These are phyloP conservation scores for Penicillium verrucosum DNA, from an alignment of 2,329 filamentous ascomycete species.

Conservation along the genomic window DNA sequence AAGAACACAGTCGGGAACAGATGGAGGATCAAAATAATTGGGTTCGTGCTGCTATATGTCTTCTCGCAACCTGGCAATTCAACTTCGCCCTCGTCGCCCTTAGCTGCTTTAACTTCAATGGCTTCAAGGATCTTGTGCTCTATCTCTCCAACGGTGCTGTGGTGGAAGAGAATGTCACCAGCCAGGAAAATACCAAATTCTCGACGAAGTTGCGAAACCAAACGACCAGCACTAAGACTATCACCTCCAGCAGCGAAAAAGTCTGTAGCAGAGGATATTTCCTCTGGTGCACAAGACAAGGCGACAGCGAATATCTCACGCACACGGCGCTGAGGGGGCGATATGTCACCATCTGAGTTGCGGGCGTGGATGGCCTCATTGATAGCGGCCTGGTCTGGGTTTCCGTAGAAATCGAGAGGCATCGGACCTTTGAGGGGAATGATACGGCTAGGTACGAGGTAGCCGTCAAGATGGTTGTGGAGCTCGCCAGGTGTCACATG, in stretches of 20 bases:
- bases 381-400: constrained; percentile 38
- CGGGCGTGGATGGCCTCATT: constrained; percentile 29
- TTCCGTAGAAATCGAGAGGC: constrained; percentile 31
- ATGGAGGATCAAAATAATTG: constrained; percentile 50
- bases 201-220: constrained; percentile 52
- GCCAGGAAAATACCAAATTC: constrained; percentile 51
- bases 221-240: constrained; percentile 52
- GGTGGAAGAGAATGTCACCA: constrained; percentile 52
- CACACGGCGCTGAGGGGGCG: constrained; percentile 39
- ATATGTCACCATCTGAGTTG: constrained; percentile 22
- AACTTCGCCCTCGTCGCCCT: constrained; percentile 19
- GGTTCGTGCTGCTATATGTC: constrained; percentile 49
- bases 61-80: constrained; percentile 34
- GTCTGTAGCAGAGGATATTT: constrained; percentile 45
- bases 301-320: constrained; percentile 48
- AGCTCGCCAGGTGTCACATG: constrained; percentile 16
- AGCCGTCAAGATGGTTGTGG: constrained; percentile 25
- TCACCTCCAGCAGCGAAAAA: constrained; percentile 56
- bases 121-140: constrained; percentile 14
- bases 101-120: constrained; percentile 11
- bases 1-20: constrained; percentile 50
- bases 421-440: constrained; percentile 36
- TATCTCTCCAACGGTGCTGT: constrained; percentile 46
- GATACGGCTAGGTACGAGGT: constrained; percentile 41
- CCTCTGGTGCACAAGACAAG: constrained; percentile 40